A percentile compares a stretch with the other conserved stretches of the same genome.
Conservation (phyloP, 768 basidiomycete species). For the Boletellus ananiceps region DNA sequence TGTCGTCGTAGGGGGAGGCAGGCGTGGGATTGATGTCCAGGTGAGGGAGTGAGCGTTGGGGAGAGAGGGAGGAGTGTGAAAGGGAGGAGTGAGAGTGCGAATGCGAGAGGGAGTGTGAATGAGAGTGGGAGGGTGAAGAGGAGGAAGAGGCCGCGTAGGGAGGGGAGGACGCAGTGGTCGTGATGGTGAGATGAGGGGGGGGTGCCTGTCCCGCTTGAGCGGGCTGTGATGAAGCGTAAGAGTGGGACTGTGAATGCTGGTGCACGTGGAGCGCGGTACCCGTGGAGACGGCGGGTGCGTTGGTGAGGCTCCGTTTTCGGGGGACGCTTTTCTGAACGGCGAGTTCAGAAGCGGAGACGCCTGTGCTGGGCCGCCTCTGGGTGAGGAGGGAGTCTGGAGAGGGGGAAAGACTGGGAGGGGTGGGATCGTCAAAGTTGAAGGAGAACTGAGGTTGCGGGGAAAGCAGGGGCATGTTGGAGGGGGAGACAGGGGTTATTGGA, state of each 20-base stretch:
- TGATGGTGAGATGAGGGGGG: constrained; percentile 30
- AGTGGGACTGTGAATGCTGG: constrained; percentile 27
- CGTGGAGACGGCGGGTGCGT: constrained; percentile 34
- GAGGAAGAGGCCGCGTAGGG: constrained; percentile 21
- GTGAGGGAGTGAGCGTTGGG: constrained; percentile 16
- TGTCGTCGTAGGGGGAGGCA: constrained; percentile 50
- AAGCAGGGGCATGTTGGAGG: constrained; percentile 41
- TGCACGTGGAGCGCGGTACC: constrained; percentile 14
- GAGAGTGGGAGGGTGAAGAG: constrained; percentile 22
- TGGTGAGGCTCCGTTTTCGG: constrained; percentile 62
- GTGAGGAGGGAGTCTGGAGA: constrained; percentile 26
- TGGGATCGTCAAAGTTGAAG: constrained; percentile 47
- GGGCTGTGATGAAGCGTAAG: constrained; percentile 17
- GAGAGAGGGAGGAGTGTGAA: constrained; percentile 22
- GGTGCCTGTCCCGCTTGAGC: background rate
- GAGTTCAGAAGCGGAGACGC: constrained; percentile 44
- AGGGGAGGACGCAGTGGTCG: constrained; percentile 29
- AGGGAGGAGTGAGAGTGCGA: constrained; percentile 21
- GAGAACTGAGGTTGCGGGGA: constrained; percentile 40
- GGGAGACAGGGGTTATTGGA: constrained; percentile 57
- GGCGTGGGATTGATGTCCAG: constrained; percentile 29
- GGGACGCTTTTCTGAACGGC: constrained; percentile 49
- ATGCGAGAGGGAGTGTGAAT: constrained; percentile 17
- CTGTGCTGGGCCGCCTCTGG: constrained; percentile 36
- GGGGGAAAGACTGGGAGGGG: constrained; percentile 18